Base-by-base conservation (phyloP, 2,329 filamentous ascomycete genomes). In the Coniochaeta prunicola region DNA sequence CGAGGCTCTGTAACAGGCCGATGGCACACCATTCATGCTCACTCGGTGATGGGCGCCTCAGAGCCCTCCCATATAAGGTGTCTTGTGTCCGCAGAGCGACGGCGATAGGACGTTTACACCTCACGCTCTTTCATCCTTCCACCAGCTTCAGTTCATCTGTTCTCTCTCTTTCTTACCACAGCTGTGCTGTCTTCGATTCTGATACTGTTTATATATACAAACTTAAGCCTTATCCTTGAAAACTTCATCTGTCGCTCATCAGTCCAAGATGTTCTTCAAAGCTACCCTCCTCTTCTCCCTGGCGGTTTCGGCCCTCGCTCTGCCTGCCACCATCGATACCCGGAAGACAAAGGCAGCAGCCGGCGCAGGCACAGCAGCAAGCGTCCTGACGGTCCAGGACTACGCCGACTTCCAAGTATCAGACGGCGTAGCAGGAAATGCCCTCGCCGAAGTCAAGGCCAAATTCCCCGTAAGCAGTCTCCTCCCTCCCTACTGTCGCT, bases 371-470 rank as follows among this genome's bases (percentile, higher is more conserved):
- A 34, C 53, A 21, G 53, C 53, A 57, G 66, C 70, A 33, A 68
- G 64, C 19, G 63, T 71, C 53, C 66, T 74, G 53, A 65, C 64
- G 0, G 61, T 62, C n/a, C 64, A 66, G 57, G 33, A 61, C 59
- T 74, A 73, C 60, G 63, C 69, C 40, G 62, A 74, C 34, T 82
- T 83, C 68, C 76, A 77, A 63, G 72, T 84, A 56, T 79, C 79
- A 0, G 75, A 75, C 50, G 81, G 81, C 2, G 70, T 75, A 10
- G 79, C 76, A 24, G 80, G 82, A 57, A 77, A 83, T 53, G 81
- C 80, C 13, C 73, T 83, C 21, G 76, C 71, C 1, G 80, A 84
- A 68, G 81, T 81, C 58, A 71, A 80, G 53, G 76, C 77, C 57
- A 78, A 80, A 62, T 84, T 85, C 65, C 79, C 81, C 0, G 80